Base-by-base conservation (phyloP, 345 rosid species). In the Pistacia vera region DNA sequence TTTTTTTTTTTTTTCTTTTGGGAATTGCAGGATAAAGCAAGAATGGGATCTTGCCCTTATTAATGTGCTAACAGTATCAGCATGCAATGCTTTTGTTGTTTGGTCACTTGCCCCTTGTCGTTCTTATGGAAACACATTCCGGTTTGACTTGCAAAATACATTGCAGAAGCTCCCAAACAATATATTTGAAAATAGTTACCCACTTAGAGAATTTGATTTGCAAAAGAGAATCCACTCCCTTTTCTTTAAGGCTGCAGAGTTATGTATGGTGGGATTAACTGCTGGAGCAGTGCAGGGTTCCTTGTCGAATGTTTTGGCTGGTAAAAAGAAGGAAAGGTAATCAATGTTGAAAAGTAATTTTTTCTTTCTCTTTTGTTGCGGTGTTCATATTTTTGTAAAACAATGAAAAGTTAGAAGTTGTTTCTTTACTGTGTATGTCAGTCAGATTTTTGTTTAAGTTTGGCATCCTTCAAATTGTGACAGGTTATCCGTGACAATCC, bases 61-160 rank as follows among this genome's bases (percentile, higher is more conserved):
- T 71, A 96, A 96, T 66, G 95, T 93, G 66, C 91, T 93, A 33
- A 91, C 94, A 0, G 88, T 83, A 74, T 84, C 98, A 58, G 93
- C 90, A 71, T 96, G 97, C 88, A 96, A 96, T 85, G 95, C 90
- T 59, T 25, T 88, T 54, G 91, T 87, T 75, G 95, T 96, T 81
- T 96, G 98, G 98, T 82, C 93, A 20, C 92, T 93, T 58, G 97
- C 97, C 72, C 98, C 98, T 68, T 92, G 93, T 77, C 98, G 97
- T 72, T 96, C 99, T 54, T 93, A 96, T 76, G 98, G 97, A 61
- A 91, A 89, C 82, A 93, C 25, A 11, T 93, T 92, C 79, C 94
- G 77, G 70, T 96, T 92, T 79, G 97, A 92, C 83, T 80, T 92
- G 88, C 98, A 92, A 86, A 96, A 96, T 83, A 92, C 97, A 51